phyloP scores from a whole-genome alignment of 192 early-diverging fungal species.

The Chytriomyces sp. region DNA sequence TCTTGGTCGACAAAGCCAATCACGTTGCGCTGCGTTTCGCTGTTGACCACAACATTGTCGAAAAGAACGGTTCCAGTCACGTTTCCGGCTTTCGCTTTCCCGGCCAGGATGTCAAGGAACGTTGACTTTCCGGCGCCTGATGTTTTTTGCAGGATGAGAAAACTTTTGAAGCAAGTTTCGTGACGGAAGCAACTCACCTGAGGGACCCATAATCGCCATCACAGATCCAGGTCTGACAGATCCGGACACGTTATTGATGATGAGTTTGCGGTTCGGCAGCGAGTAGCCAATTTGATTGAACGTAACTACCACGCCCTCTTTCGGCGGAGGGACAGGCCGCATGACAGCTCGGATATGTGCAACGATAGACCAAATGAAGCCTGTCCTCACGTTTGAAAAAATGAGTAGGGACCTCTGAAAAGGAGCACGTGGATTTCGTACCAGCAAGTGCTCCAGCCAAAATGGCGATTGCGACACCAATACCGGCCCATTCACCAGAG shows the following conservation, averaged over 20 bases:
- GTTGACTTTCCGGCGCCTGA: slow-evolving; percentile 85
- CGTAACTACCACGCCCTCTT: slow-evolving; percentile 39
- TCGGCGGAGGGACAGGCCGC: slow-evolving; percentile 31
- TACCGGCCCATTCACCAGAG: slow-evolving; percentile 22
- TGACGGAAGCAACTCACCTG: slow-evolving; percentile 46
- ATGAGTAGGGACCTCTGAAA: neutral
- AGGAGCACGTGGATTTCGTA: neutral
- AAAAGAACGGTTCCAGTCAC: slow-evolving; percentile 43
- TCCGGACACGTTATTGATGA: slow-evolving; percentile 74
- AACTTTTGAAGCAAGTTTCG: neutral
- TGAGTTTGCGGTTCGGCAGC: slow-evolving; percentile 48
- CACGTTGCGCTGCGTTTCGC: slow-evolving; percentile 35
- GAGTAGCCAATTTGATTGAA: slow-evolving; percentile 43
- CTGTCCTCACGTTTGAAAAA: neutral
- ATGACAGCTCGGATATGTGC: slow-evolving; percentile 8
- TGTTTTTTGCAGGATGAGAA: neutral
- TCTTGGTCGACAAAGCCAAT: slow-evolving; percentile 61
- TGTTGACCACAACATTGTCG: slow-evolving; percentile 34
- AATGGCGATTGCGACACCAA: neutral
- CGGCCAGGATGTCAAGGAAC: slow-evolving; percentile 79
- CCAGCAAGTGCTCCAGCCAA: slow-evolving; percentile 4
- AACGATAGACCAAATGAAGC: slow-evolving; percentile 36
- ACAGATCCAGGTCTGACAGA: slow-evolving; percentile 76
- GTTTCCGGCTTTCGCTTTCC: slow-evolving; percentile 58
- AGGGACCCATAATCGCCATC: slow-evolving; percentile 90